These are phyloP conservation scores for Dunaliella sp. DNA, from an alignment of 139 green algal species.

Conservation along the genomic window DNA sequence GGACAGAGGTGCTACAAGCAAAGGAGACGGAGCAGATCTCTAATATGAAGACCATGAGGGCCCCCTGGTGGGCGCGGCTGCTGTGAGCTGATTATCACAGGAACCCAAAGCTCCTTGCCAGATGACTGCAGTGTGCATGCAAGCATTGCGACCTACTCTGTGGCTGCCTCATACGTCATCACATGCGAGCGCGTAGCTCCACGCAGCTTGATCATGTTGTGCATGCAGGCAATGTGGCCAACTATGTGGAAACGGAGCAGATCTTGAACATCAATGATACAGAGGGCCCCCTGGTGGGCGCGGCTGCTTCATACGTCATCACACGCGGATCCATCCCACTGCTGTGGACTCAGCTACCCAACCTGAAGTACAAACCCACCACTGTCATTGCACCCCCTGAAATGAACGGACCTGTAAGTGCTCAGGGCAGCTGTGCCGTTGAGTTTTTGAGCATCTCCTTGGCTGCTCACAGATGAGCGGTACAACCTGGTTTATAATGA, in stretches of 20 bases:
- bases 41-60: conserved; percentile 30
- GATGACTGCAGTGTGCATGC: too few species aligned
- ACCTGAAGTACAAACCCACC: conserved; percentile 92
- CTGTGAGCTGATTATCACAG: too few species aligned
- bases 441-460: too few species aligned
- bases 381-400: conserved; percentile 56
- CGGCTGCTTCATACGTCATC: conserved; percentile 35
- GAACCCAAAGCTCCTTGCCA: too few species aligned
- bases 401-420: conserved; percentile 31
- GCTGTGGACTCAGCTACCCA: conserved; percentile 83
- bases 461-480: too few species aligned
- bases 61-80: neutral
- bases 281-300: neutral
- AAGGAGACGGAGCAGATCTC: conserved; percentile 89
- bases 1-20: too few species aligned
- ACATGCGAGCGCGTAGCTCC: too few species aligned
- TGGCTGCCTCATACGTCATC: conserved; percentile 44
- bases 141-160: too few species aligned
- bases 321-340: conserved; percentile 81
- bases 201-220: too few species aligned
- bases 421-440: neutral
- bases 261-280: conserved; percentile 55
- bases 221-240: conserved; percentile 74
- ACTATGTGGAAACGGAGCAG: conserved; percentile 93
- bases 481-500: too few species aligned